Conservation (phyloP, 441 rosid genomes). For the Adansonia rubrostipa region DNA sequence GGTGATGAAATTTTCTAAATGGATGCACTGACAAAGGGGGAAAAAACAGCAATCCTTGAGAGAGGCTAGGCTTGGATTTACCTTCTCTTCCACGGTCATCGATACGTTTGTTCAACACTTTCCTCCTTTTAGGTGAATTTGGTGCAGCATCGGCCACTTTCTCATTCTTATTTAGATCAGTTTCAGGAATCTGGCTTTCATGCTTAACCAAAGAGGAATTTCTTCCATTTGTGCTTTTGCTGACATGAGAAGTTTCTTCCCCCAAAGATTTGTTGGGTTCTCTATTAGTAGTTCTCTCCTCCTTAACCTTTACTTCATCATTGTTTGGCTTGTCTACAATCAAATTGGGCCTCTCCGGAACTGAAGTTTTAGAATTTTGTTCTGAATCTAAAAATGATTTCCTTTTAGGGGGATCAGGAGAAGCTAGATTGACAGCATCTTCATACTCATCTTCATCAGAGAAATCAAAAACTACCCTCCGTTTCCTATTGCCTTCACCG, state of each 20-base stretch:
- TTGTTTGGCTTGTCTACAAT: slow-evolving; percentile 34
- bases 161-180: slow-evolving; percentile 40
- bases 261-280: slow-evolving; percentile 30
- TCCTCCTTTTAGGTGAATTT: slow-evolving; percentile 70
- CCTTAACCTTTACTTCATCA: slow-evolving; percentile 42
- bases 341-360: slow-evolving; percentile 33
- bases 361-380: slow-evolving; percentile 34
- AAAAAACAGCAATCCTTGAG: background rate
- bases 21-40: background rate
- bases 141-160: slow-evolving; percentile 42
- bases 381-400: slow-evolving; percentile 33
- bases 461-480: slow-evolving; percentile 74
- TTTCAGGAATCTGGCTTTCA: slow-evolving; percentile 32
- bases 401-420: slow-evolving; percentile 62
- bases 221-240: slow-evolving; percentile 31
- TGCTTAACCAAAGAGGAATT: slow-evolving; percentile 41
- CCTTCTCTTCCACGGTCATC: slow-evolving; percentile 99
- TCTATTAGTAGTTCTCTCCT: slow-evolving; percentile 38
- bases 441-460: slow-evolving; percentile 83
- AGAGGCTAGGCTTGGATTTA: slow-evolving; percentile 30
- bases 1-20: background rate
- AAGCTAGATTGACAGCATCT: slow-evolving; percentile 70
- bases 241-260: slow-evolving; percentile 39
- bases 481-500: slow-evolving; percentile 60
- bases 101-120: slow-evolving; percentile 70